phyloP scores from a whole-genome alignment of 208 protist genomes.

The Giardia muris region DNA sequence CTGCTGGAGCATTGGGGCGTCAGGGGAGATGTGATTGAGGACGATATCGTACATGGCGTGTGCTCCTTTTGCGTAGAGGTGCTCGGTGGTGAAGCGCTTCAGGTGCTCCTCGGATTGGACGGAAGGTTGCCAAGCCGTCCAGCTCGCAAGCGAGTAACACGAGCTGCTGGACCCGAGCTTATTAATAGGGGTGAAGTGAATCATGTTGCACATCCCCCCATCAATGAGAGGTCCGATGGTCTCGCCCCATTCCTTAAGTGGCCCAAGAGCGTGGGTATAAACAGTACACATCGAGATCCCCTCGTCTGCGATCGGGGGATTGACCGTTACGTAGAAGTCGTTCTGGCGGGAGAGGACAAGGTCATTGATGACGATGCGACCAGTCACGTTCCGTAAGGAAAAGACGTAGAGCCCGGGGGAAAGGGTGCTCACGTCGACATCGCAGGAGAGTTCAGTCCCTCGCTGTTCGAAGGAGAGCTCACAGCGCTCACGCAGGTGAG shows the following conservation, averaged over 20 bases:
- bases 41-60: background rate
- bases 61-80: background rate
- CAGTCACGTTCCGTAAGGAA: background rate
- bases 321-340: background rate
- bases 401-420: background rate
- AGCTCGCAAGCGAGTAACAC: background rate
- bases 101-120: background rate
- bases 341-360: background rate
- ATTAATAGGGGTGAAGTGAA: conserved; percentile 1
- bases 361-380: background rate
- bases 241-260: background rate
- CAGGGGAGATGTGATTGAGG: background rate
- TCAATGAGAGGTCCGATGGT: background rate
- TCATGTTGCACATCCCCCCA: background rate
- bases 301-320: background rate
- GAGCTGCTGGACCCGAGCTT: background rate
- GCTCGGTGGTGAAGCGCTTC: background rate
- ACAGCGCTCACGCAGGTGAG: background rate
- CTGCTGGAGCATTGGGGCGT: background rate
- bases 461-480: background rate
- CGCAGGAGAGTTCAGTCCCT: background rate
- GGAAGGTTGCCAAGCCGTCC: background rate
- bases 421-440: background rate
- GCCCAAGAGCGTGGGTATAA: background rate
- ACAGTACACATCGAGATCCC: conserved; percentile 4